Conservation (phyloP, 2,329 filamentous ascomycete species). For the Exophiala spinifera region DNA sequence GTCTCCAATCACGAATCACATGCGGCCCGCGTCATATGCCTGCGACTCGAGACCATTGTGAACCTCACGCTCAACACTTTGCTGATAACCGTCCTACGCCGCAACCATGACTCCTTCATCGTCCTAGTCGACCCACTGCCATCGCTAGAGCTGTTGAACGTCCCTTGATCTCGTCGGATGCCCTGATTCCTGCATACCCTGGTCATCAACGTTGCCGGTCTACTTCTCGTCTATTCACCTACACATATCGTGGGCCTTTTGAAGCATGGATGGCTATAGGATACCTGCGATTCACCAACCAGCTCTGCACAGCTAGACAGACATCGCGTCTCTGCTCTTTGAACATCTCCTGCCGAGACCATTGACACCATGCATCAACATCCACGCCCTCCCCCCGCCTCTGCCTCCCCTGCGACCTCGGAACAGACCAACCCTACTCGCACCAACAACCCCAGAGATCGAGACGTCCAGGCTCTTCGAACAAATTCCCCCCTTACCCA, state of each 20-base stretch:
- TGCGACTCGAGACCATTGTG: constrained; percentile 18
- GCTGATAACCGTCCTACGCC: constrained; percentile 11
- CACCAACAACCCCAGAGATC: constrained; percentile 73
- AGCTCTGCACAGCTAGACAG: constrained; percentile 22
- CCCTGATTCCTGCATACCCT: constrained; percentile 8
- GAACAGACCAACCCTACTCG: constrained; percentile 69
- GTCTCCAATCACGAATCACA: constrained; percentile 19
- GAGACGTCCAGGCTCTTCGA: constrained; percentile 49
- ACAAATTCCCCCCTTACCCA: constrained; percentile 50
- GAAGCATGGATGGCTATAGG: constrained; percentile 28
- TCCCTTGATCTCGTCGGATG: background rate
- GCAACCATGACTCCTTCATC: constrained; percentile 23
- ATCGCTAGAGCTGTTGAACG: background rate
- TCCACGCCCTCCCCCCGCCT: constrained; percentile 69
- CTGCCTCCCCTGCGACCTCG: constrained; percentile 69
- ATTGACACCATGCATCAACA: constrained; percentile 77
- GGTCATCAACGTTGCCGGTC: background rate
- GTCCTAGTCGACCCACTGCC: constrained; percentile 9
- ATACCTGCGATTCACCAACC: constrained; percentile 17
- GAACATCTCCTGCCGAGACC: background rate
- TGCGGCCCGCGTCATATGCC: constrained; percentile 28
- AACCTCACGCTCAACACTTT: constrained; percentile 20
- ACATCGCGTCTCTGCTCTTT: constrained; percentile 9
- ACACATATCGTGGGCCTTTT: background rate
- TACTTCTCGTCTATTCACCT: background rate